phyloP scores from a whole-genome alignment of 1,284 basidiomycete species.

The Leccinum brunneo-olivaceum region DNA sequence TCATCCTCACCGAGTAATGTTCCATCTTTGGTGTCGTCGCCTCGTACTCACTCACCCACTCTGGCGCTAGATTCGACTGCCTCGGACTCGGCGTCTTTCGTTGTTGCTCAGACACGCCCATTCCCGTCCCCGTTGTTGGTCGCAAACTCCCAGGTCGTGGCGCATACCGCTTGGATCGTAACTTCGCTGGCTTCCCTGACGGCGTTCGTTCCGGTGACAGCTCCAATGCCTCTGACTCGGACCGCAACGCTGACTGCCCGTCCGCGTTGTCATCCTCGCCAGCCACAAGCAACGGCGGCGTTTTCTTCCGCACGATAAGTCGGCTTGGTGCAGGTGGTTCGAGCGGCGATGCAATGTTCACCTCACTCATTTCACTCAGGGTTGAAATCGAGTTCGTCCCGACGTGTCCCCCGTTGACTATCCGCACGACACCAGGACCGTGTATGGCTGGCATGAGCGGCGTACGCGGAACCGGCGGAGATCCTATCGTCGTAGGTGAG shows the following conservation, averaged over 20 bases:
- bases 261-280: constrained; percentile 24
- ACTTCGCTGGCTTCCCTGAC: constrained; percentile 30
- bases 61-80: constrained; percentile 36
- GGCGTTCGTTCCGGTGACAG: constrained; percentile 28
- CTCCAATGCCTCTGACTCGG: constrained; percentile 38
- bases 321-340: constrained; percentile 28
- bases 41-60: constrained; percentile 52
- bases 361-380: constrained; percentile 27
- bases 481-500: no score
- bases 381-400: constrained; percentile 33
- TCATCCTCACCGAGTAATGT: constrained; percentile 35
- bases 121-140: constrained; percentile 2
- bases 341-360: constrained; percentile 9
- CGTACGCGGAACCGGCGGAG: no score
- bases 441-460: constrained; percentile 22
- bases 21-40: constrained; percentile 49
- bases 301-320: constrained; percentile 34
- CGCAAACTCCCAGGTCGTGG: constrained; percentile 39
- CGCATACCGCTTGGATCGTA: constrained; percentile 46
- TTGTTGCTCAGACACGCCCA: constrained; percentile 22
- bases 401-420: constrained; percentile 19
- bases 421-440: constrained; percentile 12
- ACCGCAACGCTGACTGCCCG: constrained; percentile 27
- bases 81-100: constrained; percentile 34
- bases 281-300: constrained; percentile 28